Evolutionary conservation across 495 filamentous ascomycete genomes (phyloP), one percentile per base, ranked within the genome.

Genomic region (Neurospora sp.): DNA sequence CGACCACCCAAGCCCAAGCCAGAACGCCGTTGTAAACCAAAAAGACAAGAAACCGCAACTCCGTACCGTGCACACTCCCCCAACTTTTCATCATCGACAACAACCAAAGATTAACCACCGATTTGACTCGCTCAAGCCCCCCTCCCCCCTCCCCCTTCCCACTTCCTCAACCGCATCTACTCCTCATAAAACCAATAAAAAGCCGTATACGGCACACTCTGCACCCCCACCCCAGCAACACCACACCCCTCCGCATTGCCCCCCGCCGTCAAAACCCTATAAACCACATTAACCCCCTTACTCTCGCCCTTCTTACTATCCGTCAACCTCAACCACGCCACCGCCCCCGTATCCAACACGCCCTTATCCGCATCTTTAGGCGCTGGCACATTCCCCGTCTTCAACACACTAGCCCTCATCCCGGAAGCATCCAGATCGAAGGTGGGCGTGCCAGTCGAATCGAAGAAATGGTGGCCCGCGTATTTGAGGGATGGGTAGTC

Each of bases 391-490:
- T 78, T 84, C 20, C 80, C 78, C 74, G 86, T 87, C 77, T 85
- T 85, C 54, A 77, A 75, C 9, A 85, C 86, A 71, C 82, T 83
- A 7, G 84, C 75, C 76, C 79, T 79, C 73, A 83, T 76, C 2
- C 72, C 72, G 23, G 71, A 75, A 16, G 76, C 76, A 41, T 48
- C 72, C 5, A 94, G 82, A 70, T 89, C 85, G 74, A 93, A 93
- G 23, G 84, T 86, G 0, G 92, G 90, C 4, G 82, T 80, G 12
- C 80, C 79, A 11, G 72, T 76, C 14, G 71, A 72, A 71, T 88
- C 84, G 82, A 94, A 94, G 82, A 86, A 91, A 81, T 94, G 92
- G 75, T 89, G 81, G 6, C 90, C 92, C 12, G 91, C 77, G 76
- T 81, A 76, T 70, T 81, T 76, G 71, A 87, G 46, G 6, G 71